phyloP scores from a whole-genome alignment of 305 asterid genomes.

The Solanum hybrid region DNA sequence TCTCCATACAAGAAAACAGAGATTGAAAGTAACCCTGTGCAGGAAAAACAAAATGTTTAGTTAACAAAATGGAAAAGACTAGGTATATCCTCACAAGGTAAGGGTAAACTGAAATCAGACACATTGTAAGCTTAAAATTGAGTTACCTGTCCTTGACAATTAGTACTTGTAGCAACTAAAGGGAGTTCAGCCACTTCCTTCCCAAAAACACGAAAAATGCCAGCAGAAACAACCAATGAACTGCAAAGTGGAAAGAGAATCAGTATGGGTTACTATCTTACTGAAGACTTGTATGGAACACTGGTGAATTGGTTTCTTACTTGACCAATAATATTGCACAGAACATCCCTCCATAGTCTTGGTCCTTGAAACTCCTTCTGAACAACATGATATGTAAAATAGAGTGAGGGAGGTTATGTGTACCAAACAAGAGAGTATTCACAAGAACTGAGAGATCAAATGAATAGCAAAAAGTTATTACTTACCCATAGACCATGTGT shows the following conservation, averaged over 20 bases:
- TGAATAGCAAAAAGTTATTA: background rate
- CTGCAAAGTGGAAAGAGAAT: constrained; percentile 27
- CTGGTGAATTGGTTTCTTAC: constrained; percentile 29
- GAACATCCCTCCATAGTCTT: constrained; percentile 73
- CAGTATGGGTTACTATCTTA: background rate
- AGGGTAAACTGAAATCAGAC: background rate
- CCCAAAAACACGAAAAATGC: constrained; percentile 64
- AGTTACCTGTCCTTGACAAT: constrained; percentile 64
- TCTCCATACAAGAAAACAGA: constrained; percentile 50
- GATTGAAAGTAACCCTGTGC: constrained; percentile 74
- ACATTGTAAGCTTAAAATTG: background rate
- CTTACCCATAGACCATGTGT: constrained; percentile 78
- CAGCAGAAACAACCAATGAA: constrained; percentile 64
- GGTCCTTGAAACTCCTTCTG: constrained; percentile 57
- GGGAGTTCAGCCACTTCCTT: constrained; percentile 84
- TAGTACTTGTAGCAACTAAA: constrained; percentile 58
- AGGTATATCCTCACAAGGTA: background rate
- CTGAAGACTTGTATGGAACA: background rate
- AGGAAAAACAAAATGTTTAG: background rate
- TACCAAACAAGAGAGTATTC: background rate
- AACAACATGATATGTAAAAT: constrained; percentile 8
- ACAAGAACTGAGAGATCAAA: background rate
- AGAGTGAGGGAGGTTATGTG: background rate
- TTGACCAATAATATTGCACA: constrained; percentile 59
- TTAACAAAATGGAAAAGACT: background rate